A percentile compares a stretch with the other conserved stretches of the same genome.
Evolutionary conservation across 2,329 filamentous ascomycete species (phyloP).

Genomic region (Venturia asperata): DNA sequence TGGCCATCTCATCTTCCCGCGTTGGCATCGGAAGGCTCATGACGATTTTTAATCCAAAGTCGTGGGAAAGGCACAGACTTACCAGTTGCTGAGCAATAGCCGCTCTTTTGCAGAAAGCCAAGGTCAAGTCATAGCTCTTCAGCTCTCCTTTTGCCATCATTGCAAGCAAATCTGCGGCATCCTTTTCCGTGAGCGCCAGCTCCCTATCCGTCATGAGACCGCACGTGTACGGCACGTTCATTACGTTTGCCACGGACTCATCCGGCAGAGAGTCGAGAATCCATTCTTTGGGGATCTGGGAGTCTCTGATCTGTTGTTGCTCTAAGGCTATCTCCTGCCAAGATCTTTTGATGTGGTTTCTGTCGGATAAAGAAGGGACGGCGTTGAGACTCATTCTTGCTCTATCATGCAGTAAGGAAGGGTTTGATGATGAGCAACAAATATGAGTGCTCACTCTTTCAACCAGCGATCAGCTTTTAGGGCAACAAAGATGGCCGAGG

Average conservation of each 20-base stretch:
- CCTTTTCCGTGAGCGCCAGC: conserved; percentile 43
- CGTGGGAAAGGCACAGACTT: not conserved
- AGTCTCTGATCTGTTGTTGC: not conserved
- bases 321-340: not conserved
- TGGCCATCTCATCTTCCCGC: not conserved
- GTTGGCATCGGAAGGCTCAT: not conserved
- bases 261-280: not conserved
- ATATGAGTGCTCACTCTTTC: not conserved
- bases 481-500: not conserved
- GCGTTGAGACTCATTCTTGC: not conserved
- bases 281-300: not conserved
- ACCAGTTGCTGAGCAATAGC: conserved; percentile 7
- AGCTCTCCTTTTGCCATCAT: conserved; percentile 33
- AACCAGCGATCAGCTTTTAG: not conserved
- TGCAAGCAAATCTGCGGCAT: conserved; percentile 35
- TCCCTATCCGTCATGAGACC: conserved; percentile 28
- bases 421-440: not conserved
- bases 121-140: conserved; percentile 33
- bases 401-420: not conserved
- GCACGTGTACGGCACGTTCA: conserved; percentile 2
- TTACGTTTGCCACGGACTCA: not conserved
- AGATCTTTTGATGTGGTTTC: not conserved
- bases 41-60: not conserved
- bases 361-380: not conserved
- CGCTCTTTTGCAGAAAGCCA: conserved; percentile 40